Conservation (phyloP, 2,329 filamentous ascomycete species). For the Diplodia corticola region DNA sequence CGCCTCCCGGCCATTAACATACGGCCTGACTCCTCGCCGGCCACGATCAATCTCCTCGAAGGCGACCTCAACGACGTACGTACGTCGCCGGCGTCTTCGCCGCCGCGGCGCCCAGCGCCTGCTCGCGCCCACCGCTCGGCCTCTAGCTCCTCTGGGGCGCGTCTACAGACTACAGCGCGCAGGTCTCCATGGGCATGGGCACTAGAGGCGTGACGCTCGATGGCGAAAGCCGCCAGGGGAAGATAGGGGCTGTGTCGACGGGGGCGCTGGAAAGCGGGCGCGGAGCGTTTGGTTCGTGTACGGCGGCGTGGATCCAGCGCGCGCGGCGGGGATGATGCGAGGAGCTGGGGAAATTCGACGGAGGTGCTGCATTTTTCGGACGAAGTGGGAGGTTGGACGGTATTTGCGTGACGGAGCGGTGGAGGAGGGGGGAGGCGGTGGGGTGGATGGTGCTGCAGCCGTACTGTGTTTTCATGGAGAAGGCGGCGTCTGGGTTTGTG, state of each 20-base stretch:
- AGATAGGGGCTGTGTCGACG: constrained; percentile 40
- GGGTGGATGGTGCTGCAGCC: neutral
- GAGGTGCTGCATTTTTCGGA: constrained; percentile 62
- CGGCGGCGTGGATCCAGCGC: constrained; percentile 40
- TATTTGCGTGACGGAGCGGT: constrained; percentile 50
- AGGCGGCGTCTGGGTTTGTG: neutral
- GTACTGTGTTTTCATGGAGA: neutral
- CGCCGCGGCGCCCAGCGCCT: constrained; percentile 44
- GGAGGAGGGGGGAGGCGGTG: constrained; percentile 23
- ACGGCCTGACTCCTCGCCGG: no score
- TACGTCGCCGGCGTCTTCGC: constrained; percentile 52
- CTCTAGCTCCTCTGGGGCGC: constrained; percentile 35
- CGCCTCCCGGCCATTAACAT: constrained; percentile 29
- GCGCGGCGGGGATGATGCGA: constrained; percentile 25
- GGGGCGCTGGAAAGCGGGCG: constrained; percentile 30
- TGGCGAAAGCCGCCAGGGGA: constrained; percentile 38
- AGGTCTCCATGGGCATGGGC: constrained; percentile 25
- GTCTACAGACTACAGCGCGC: constrained; percentile 38
- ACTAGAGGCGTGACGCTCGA: constrained; percentile 23
- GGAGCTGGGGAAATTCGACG: constrained; percentile 52
- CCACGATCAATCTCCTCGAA: constrained; percentile 54
- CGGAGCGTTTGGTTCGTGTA: constrained; percentile 43
- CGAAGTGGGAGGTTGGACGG: constrained; percentile 61
- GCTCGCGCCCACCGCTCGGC: constrained; percentile 27
- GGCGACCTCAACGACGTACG: constrained; percentile 56